These are phyloP conservation scores for Collariella sp. DNA, from an alignment of 495 filamentous ascomycete species.

Conservation along the genomic window DNA sequence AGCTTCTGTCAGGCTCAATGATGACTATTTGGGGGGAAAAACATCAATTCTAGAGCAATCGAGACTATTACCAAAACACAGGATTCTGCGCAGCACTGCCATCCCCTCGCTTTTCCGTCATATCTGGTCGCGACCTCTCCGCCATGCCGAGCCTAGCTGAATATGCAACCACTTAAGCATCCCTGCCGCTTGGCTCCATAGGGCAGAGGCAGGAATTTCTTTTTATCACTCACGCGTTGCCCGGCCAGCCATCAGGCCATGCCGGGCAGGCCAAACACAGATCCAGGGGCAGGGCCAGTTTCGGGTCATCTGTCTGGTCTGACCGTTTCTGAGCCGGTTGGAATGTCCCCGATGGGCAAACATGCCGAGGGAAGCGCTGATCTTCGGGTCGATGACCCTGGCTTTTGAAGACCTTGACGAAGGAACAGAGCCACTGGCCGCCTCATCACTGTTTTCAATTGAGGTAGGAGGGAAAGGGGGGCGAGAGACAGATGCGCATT, in stretches of 20 bases:
- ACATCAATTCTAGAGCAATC: not conserved
- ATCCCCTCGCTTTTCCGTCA: not conserved
- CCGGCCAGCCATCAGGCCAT: not conserved
- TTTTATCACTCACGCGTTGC: conserved; percentile 3
- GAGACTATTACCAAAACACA: not conserved
- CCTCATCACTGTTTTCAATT: too few species aligned
- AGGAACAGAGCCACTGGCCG: too few species aligned
- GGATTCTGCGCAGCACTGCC: not conserved
- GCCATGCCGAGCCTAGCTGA: conserved; percentile 7
- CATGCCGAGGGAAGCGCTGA: not conserved
- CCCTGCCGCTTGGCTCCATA: conserved; percentile 13
- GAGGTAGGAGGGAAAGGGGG: too few species aligned
- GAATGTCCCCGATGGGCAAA: not conserved
- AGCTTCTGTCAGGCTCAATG: not conserved
- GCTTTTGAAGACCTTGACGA: not conserved
- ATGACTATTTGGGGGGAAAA: not conserved
- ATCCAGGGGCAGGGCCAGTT: too few species aligned
- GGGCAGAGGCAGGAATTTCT: conserved; percentile 6
- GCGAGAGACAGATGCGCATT: too few species aligned
- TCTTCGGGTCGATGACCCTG: not conserved
- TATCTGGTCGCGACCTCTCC: not conserved
- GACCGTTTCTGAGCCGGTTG: too few species aligned
- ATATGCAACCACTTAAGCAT: conserved; percentile 24
- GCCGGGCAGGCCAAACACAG: not conserved
- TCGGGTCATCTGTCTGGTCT: too few species aligned